Percentiles rank a stretch among this genome's conserved stretches.
Conservation (phyloP, 2,329 filamentous ascomycete genomes). For the Penicillium sp. region DNA sequence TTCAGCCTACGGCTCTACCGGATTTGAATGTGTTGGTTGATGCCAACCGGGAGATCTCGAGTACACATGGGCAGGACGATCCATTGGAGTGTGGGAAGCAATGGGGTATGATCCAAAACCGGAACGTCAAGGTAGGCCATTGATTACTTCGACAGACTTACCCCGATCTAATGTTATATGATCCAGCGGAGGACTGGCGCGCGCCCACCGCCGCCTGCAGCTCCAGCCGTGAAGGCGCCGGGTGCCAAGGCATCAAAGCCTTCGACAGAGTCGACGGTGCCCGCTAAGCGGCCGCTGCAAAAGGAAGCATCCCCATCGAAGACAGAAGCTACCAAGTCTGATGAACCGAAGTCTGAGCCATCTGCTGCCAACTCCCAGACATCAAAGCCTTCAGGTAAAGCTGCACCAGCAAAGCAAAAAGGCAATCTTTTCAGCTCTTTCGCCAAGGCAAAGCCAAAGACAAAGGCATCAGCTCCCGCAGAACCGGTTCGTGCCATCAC, state of each 20-base stretch:
- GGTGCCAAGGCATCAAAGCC: slow-evolving; percentile 18
- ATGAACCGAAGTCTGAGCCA: slow-evolving; percentile 20
- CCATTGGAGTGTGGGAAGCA: slow-evolving; percentile 56
- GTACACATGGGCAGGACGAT: slow-evolving; percentile 57
- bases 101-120: slow-evolving; percentile 74
- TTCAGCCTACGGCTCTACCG: slow-evolving; percentile 68
- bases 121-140: slow-evolving; percentile 55
- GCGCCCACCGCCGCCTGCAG: slow-evolving; percentile 36
- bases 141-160: background rate
- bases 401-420: slow-evolving; percentile 54
- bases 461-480: slow-evolving; percentile 42
- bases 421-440: slow-evolving; percentile 76
- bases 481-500: slow-evolving; percentile 26
- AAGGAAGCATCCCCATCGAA: slow-evolving; percentile 24
- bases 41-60: slow-evolving; percentile 61
- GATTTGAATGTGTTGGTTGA: slow-evolving; percentile 71
- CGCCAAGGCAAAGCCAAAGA: slow-evolving; percentile 65
- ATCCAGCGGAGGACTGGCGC: slow-evolving; percentile 48
- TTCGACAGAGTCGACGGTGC: slow-evolving; percentile 31
- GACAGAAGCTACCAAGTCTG: slow-evolving; percentile 20
- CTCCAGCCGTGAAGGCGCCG: slow-evolving; percentile 30
- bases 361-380: slow-evolving; percentile 26
- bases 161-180: slow-evolving; percentile 1
- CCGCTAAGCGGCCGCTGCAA: slow-evolving; percentile 41
- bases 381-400: slow-evolving; percentile 38